Percentiles rank a stretch among this genome's conserved stretches.
Conservation (phyloP, 164 flowering plant genomes). For the Cinnamomum micranthum region DNA sequence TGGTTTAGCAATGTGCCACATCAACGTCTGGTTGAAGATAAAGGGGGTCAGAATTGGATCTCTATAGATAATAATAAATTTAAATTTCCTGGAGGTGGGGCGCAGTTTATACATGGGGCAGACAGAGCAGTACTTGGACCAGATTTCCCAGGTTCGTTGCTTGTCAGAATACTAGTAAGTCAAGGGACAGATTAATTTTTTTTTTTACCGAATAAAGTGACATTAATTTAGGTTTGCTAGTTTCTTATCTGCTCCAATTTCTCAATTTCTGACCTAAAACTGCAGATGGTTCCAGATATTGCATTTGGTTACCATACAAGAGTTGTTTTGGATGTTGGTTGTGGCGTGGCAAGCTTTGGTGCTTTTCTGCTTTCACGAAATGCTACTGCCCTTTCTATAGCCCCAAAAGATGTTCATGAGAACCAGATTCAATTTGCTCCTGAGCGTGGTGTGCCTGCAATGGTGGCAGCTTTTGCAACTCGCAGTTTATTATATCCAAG, state of each 20-base stretch:
- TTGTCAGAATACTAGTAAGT: not conserved
- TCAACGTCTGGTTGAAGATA: conserved; percentile 84
- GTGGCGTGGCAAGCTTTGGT: conserved; percentile 73
- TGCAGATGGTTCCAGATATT: conserved; percentile 61
- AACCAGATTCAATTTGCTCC: conserved; percentile 71
- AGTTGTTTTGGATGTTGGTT: conserved; percentile 59
- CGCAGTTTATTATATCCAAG: conserved; percentile 54
- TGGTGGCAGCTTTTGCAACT: conserved; percentile 62
- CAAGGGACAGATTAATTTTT: too few species aligned
- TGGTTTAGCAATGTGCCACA: conserved; percentile 97
- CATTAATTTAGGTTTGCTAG: not conserved
- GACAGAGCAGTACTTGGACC: conserved; percentile 86
- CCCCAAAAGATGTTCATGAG: conserved; percentile 69
- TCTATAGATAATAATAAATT: conserved; percentile 63
- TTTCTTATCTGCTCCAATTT: not conserved
- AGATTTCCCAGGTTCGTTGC: conserved; percentile 66
- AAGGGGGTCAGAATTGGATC: conserved; percentile 99
- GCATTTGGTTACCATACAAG: conserved; percentile 47
- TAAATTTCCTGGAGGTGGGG: conserved; percentile 98
- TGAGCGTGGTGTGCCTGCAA: conserved; percentile 68
- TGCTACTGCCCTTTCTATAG: conserved; percentile 47
- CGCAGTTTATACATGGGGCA: conserved; percentile 98
- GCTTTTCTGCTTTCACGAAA: conserved; percentile 50
- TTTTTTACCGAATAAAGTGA: not conserved
- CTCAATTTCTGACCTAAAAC: not conserved